Conservation (phyloP, 192 early-diverging fungal species). For the Coemansia brasiliensis region DNA sequence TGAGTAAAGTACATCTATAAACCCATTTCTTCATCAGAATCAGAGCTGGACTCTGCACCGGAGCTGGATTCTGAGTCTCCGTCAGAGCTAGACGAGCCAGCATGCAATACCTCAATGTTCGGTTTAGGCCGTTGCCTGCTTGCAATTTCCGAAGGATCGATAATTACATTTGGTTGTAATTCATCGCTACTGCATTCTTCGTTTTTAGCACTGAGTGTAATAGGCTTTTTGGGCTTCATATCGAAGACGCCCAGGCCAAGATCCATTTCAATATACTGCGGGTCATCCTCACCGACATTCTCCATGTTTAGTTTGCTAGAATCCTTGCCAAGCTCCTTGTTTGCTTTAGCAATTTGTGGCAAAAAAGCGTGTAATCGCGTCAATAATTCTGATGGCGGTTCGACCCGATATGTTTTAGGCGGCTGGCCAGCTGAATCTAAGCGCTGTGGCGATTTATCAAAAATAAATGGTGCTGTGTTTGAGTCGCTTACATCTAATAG, state of each 20-base stretch:
- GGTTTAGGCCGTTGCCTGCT: constrained; percentile 17
- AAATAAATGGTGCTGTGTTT: background rate
- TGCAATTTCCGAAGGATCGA: constrained; percentile 20
- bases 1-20: background rate
- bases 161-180: background rate
- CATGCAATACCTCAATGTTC: constrained; percentile 13
- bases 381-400: constrained; percentile 40
- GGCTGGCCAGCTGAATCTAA: background rate
- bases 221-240: constrained; percentile 43
- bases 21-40: constrained; percentile 5
- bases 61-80: constrained; percentile 9
- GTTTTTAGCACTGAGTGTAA: constrained; percentile 17
- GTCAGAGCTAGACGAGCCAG: background rate
- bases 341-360: constrained; percentile 52
- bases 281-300: constrained; percentile 31
- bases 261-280: constrained; percentile 55
- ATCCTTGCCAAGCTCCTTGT: constrained; percentile 33
- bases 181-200: background rate
- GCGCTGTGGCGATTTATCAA: background rate
- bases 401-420: constrained; percentile 42
- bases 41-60: background rate
- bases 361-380: constrained; percentile 44
- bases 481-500: constrained; percentile 19
- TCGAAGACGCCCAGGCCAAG: constrained; percentile 49
- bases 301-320: constrained; percentile 43